Base-by-base conservation (phyloP, 805 yeast genomes). In the Saturnispora besseyi region DNA sequence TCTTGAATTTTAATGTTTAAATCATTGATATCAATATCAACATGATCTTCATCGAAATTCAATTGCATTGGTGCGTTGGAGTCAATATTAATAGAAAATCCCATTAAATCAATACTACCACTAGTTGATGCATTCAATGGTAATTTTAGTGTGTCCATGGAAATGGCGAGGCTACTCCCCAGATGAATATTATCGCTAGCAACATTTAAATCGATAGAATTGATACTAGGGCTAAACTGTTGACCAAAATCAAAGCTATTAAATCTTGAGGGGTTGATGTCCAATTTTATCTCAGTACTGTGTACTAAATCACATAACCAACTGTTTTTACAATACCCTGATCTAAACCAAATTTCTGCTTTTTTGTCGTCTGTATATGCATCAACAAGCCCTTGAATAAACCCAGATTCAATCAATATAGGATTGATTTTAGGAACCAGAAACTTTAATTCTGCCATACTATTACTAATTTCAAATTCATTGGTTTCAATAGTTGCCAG, bases 271-370 rank as follows among this genome's bases (percentile, higher is more conserved):
- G 49, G 44, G 24, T 21, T 28, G 18, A 47, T 22, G 11, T 31
- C n/a, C 5, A 47, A 9, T n/a, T 31, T 22, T 11, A 47, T 29
- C 13, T 47, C 45, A 10, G 33, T 33, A 4, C 45, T 45, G n/a
- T 47, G 24, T 24, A 47, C 9, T 3, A 41, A n/a, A 33, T 41
- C 41, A 33, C 50, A 47, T 13, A 41, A 5, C 50, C 50, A 47
- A 26, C 44, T 47, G 15, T 47, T 31, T 9, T 41, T 41, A 28
- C 50, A 47, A 33, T 41, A 33, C n/a, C 50, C 50, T 26, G 45
- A 18, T 41, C 29, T 47, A 15, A 47, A 12, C 50, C 50, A 47
- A 26, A 47, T n/a, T 12, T 26, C 28, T 12, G 33, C 21, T 10
- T 28, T 28, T 18, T 33, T 13, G 13, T 44, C 45, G 4, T 31